Evolutionary conservation across 352 stramenopile genomes (phyloP).

Genomic region (Elongisporangium undulatum): DNA sequence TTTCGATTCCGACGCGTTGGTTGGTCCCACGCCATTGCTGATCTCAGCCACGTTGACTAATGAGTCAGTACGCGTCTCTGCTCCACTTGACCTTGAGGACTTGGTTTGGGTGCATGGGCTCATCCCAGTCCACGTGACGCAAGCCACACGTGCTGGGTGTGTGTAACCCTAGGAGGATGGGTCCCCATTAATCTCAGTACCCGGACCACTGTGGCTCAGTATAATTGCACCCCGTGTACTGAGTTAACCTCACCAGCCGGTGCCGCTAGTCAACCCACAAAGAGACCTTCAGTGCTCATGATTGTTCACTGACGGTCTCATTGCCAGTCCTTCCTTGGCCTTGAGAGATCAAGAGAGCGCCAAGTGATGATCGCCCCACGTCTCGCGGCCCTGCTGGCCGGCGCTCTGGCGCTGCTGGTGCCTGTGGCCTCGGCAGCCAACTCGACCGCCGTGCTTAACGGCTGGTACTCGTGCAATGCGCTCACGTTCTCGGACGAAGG

Average conservation of each 20-base stretch:
- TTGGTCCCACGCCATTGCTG: not conserved
- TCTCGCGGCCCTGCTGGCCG: not conserved
- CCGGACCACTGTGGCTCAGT: not conserved
- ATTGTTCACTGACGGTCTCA: not conserved
- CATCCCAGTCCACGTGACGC: not conserved
- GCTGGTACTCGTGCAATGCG: slow-evolving; percentile 22
- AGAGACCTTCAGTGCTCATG: not conserved
- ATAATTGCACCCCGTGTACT: not conserved
- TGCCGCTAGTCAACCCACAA: not conserved
- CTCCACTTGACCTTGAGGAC: not conserved
- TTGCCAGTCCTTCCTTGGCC: not conserved
- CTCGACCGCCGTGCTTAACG: slow-evolving; percentile 6
- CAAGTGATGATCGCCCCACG: not conserved
- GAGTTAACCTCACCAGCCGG: not conserved
- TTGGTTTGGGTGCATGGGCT: not conserved
- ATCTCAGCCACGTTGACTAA: not conserved
- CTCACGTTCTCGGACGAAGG: slow-evolving; percentile 5
- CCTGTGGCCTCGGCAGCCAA: not conserved
- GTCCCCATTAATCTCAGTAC: not conserved
- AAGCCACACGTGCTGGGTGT: not conserved
- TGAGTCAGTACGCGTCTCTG: not conserved
- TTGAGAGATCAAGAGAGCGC: not conserved
- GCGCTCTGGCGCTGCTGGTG: not conserved
- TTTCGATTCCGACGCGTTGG: not conserved
- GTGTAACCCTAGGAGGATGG: not conserved